phyloP scores from a whole-genome alignment of 2,329 filamentous ascomycete species.

The Aspergillus niger region DNA sequence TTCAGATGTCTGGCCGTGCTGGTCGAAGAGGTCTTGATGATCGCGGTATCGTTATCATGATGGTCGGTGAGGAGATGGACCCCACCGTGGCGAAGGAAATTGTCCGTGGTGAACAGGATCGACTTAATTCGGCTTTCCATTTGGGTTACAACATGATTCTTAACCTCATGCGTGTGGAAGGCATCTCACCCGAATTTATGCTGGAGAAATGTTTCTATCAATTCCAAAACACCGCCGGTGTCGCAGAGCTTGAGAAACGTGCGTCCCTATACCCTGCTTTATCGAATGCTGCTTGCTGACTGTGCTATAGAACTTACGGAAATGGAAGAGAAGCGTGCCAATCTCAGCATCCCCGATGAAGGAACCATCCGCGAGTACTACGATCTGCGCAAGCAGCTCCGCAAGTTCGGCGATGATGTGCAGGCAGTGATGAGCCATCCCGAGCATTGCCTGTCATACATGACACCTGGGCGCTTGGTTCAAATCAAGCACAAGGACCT shows the following conservation, averaged over 20 bases:
- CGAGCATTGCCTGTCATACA: constrained; percentile 77
- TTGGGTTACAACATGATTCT: constrained; percentile 99
- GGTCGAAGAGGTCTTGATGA: constrained; percentile 97
- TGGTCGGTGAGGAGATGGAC: constrained; percentile 96
- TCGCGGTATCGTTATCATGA: constrained; percentile 98
- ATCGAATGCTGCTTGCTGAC: constrained; percentile 28
- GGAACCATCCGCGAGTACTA: constrained; percentile 91
- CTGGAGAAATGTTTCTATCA: constrained; percentile 97
- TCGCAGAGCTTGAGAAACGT: constrained; percentile 76
- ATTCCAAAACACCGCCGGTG: constrained; percentile 92
- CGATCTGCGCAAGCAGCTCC: constrained; percentile 80
- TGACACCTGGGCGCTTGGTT: constrained; percentile 85
- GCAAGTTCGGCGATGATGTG: constrained; percentile 84
- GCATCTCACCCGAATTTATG: constrained; percentile 99
- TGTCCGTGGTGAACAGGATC: constrained; percentile 94
- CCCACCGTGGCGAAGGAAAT: constrained; percentile 92
- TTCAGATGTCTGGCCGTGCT: constrained; percentile 97
- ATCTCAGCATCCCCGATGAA: constrained; percentile 80
- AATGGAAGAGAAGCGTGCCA: constrained; percentile 72
- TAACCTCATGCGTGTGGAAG: constrained; percentile 94
- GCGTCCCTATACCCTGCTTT: constrained; percentile 17
- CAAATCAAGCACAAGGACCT: constrained; percentile 76
- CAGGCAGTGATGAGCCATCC: constrained; percentile 89
- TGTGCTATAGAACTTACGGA: constrained; percentile 65
- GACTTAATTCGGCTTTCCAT: constrained; percentile 96